Evolutionary conservation across 805 yeast genomes (phyloP), one percentile per base, ranked within the genome.

Genomic region (Zygosaccharomyces gambellarensis): DNA sequence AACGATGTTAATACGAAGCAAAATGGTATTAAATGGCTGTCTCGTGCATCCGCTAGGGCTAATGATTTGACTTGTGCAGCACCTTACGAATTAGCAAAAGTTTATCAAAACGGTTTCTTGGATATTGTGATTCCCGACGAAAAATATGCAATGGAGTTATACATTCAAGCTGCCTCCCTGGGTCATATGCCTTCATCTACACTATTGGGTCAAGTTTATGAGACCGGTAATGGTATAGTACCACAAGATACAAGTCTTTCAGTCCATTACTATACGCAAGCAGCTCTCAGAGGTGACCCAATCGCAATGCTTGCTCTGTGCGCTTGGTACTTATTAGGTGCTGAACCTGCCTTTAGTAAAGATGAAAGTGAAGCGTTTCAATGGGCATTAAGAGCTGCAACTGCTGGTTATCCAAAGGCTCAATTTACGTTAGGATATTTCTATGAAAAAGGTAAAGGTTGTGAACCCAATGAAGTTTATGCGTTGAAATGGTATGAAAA

Each of bases 251-350:
- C 90, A 0, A 85, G 87, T 55, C 73, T 92, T 43, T 85, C 95
- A 1, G 87, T 94, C 39, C 97, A 94, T 65, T 92, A 90, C 65
- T 92, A 88, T 66, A 90, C 96, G 0, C 82, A 86, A 55, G 96
- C 96, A 0, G 97, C 98, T 0, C 66, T 83, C 28, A 83, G 83
- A 3, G 97, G 96, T 5, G 96, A 94, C 65, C 78, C 95, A 0
- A 82, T 79, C 43, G 84, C 96, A 9, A 94, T 92, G 96, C 74
- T 92, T 61, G 90, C 96, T 1, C 74, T 92, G 72, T 90, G 97
- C 67, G 97, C 97, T 1, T 94, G 98, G 97, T 94, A 92, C 65
- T 74, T 92, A 67, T 85, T 89, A 25, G 99, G 99, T 0, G 83
- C 87, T 30, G 90, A 86, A 30, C 90, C 94, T n/a, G 79, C 79